phyloP scores from a whole-genome alignment of 805 yeast species.

The Ogataea polymorpha region DNA sequence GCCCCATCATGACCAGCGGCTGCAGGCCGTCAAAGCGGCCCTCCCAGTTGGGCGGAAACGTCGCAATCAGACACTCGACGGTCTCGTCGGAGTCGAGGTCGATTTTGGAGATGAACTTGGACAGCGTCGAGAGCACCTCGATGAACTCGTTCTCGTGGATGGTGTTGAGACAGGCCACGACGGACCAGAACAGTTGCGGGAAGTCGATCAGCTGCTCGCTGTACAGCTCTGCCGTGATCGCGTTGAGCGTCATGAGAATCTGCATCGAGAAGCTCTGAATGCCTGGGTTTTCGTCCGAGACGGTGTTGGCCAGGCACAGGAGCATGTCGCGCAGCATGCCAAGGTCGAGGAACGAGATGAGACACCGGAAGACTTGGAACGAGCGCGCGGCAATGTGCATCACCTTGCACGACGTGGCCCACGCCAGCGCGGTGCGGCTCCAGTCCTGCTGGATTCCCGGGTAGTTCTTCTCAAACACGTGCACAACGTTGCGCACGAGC shows the following conservation, averaged over 20 bases:
- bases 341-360: conserved; percentile 78
- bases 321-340: conserved; percentile 91
- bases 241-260: conserved; percentile 91
- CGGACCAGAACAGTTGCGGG: conserved; percentile 94
- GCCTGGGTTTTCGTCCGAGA: conserved; percentile 83
- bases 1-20: conserved; percentile 72
- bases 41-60: conserved; percentile 95
- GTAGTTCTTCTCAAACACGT: conserved; percentile 46
- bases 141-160: conserved; percentile 91
- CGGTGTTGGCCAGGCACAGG: conserved; percentile 87
- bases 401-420: conserved; percentile 98
- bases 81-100: conserved; percentile 84
- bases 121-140: conserved; percentile 77
- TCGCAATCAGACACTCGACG: conserved; percentile 73
- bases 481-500: conserved; percentile 60
- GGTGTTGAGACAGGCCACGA: conserved; percentile 86
- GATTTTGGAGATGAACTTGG: conserved; percentile 81
- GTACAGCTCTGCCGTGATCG: conserved; percentile 81
- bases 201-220: conserved; percentile 75
- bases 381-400: conserved; percentile 96
- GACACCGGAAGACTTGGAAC: conserved; percentile 84
- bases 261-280: conserved; percentile 98
- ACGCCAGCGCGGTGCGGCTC: conserved; percentile 76
- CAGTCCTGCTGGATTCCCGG: conserved; percentile 70
- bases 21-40: conserved; percentile 90